Evolutionary conservation across 345 rosid species (phyloP).

Genomic region (Gossypioides kirkii): DNA sequence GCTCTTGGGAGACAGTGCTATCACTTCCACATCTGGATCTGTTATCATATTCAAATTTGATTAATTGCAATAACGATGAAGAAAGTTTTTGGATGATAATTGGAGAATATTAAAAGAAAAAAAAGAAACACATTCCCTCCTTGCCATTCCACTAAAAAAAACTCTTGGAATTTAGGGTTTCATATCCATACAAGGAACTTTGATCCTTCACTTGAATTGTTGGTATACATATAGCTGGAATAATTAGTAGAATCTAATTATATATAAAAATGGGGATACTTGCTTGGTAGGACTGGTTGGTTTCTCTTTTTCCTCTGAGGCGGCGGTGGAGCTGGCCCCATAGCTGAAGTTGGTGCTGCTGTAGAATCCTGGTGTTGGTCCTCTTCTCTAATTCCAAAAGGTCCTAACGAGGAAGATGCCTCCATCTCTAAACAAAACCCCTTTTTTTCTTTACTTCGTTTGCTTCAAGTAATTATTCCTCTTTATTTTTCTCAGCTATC

Average conservation of each 20-base stretch:
- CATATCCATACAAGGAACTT: background rate
- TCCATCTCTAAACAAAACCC: constrained; percentile 34
- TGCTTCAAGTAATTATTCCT: background rate
- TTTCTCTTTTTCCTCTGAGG: constrained; percentile 67
- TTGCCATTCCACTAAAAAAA: background rate
- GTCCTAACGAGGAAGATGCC: constrained; percentile 54
- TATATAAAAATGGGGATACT: constrained; percentile 35
- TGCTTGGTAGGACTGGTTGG: constrained; percentile 79
- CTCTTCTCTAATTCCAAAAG: constrained; percentile 59
- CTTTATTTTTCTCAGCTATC: constrained; percentile 2
- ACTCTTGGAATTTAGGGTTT: constrained; percentile 1
- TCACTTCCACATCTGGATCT: constrained; percentile 87
- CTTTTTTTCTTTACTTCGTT: background rate
- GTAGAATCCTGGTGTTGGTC: constrained; percentile 54
- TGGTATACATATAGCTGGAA: background rate
- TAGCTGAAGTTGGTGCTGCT: constrained; percentile 35
- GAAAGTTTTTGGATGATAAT: too few species aligned
- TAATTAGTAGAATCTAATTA: background rate
- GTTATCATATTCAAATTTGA: constrained; percentile 8
- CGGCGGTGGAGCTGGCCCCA: constrained; percentile 35
- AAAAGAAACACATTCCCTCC: too few species aligned
- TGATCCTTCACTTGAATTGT: background rate
- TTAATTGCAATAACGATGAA: too few species aligned
- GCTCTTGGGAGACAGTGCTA: constrained; percentile 81
- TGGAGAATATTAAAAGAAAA: too few species aligned